A percentile compares a stretch with the other conserved stretches of the same genome.
Conservation (phyloP, 1,284 basidiomycete species). For the Ceratobasidium sp. region DNA sequence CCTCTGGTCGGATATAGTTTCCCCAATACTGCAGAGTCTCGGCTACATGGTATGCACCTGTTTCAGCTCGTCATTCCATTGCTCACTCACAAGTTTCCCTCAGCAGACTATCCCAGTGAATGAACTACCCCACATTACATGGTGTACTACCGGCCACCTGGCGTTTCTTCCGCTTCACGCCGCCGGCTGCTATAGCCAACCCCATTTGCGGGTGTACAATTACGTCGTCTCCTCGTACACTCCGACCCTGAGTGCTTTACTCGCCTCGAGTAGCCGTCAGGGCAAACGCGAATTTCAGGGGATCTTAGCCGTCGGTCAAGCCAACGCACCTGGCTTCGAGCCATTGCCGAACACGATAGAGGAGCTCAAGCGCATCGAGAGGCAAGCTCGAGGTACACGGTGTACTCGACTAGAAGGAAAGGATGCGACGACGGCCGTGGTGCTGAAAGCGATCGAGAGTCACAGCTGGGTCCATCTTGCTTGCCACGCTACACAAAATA, state of each 20-base stretch:
- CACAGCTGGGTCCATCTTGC: constrained; percentile 31
- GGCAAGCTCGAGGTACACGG: background rate
- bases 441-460: background rate
- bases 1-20: constrained; percentile 17
- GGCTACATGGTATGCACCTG: background rate
- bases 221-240: background rate
- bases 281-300: background rate
- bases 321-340: background rate
- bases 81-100: too few species aligned
- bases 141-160: background rate
- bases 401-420: background rate
- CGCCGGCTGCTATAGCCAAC: background rate
- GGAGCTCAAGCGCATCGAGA: constrained; percentile 7
- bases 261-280: too few species aligned
- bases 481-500: constrained; percentile 28
- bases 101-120: too few species aligned
- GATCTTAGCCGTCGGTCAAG: background rate
- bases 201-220: background rate
- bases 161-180: background rate
- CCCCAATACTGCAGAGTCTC: constrained; percentile 9
- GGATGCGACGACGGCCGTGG: background rate
- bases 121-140: too few species aligned
- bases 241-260: background rate
- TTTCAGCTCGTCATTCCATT: too few species aligned
- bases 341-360: background rate